Evolutionary conservation across 176 grass and related monocot species (phyloP).

Genomic region (sorghum (Sorghum bicolor)): Sorghum_bicolor_NCBIv3 NC_012871.2:15595001-15595500

Average conservation of each 20-base stretch:
- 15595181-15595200: neutral
- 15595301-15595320: constrained; percentile 25
- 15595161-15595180: neutral
- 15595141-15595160: neutral
- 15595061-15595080: no score
- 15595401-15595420: neutral
- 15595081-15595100: no score
- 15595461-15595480: neutral
- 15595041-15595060: no score
- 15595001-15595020: no score
- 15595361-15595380: constrained; percentile 8
- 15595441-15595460: neutral
- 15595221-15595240: constrained; percentile 11
- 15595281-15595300: neutral
- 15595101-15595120: no score
- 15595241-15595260: neutral
- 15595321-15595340: constrained; percentile 13
- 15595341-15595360: constrained; percentile 13
- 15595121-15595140: neutral
- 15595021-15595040: no score
- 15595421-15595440: neutral
- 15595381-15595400: neutral
- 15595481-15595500: neutral
- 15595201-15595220: neutral
- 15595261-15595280: neutral